Base-by-base conservation (phyloP, 495 filamentous ascomycete genomes). In the Cairneyella variabilis region DNA sequence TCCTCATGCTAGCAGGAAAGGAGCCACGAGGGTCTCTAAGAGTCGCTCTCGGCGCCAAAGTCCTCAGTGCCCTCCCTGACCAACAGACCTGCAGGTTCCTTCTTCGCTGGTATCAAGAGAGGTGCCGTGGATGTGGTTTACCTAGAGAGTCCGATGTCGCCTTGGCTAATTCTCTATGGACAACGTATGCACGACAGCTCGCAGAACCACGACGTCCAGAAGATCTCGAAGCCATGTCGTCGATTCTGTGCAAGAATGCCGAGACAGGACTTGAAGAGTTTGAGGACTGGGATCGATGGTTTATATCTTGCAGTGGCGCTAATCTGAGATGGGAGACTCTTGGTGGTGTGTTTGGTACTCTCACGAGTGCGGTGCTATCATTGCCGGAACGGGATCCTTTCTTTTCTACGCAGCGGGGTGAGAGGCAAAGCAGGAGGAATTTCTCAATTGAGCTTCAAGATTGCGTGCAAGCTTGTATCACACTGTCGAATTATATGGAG, bases 321-420 rank as follows among this genome's bases (percentile, higher is more conserved):
- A 59, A 63, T 37, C 27, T 63, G 12, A 43, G 60, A 40, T 63
- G 60, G 60, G 60, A 63, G 48, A 44, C 23, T 18, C 17, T 63
- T 26, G 60, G 60, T 4, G 30, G n/a, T 23, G 32, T 63, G 12
- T 63, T 38, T 36, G 34, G 25, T n/a, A 37, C 38, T 20, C 21
- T 59, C n/a, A 27, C 43, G 4, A 51, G 20, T 22, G 48, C 43
- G 7, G n/a, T 42, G 10, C 28, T 59, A 2, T 45, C 43, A 3
- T 26, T 57, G 6, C 44, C 47, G 1, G 59, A 62, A 20, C 41
- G 59, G 9, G 59, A 62, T 49, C 32, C 51, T 3, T 59, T 62
- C 30, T 62, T 62, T 32, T 20, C 14, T 11, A 53, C 55, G 23
- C 58, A 60, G 21, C 32, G 32, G 41, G 53, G 53, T 6, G 17